Base-by-base conservation (phyloP, 2,329 filamentous ascomycete species). In the Sporothrix inflata region DNA sequence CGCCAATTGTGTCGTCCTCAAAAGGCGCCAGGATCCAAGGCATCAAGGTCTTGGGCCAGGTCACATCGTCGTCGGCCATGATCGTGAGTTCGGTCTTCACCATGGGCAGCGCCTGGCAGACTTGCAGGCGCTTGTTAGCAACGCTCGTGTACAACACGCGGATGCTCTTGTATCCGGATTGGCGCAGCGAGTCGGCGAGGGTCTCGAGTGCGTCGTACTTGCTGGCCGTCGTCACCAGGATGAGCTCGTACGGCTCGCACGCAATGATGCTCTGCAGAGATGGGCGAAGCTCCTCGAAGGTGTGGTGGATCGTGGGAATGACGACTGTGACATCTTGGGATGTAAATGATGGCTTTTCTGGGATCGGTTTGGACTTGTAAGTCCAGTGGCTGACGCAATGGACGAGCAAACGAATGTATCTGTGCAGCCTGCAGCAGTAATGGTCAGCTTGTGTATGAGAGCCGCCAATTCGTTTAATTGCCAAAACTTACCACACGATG, bases 21-120 rank as follows among this genome's bases (percentile, higher is more conserved):
- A 98, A 97, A 0, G 95, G 94, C 4, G 95, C 95, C 74, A 98
- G 85, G 72, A 98, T 92, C 94, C 94, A 98, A 42, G 91, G 92
- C 77, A 97, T 88, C 74, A 97, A 89, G 55, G 92, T 96, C 19
- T 86, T 85, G 3, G 94, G 94, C 92, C 95, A 97, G 77, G 92
- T 94, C 74, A 98, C 95, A 80, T 98, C 95, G 82, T 98, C 95
- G 79, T 98, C 95, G 34, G 94, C 94, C 84, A 98, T 94, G 77
- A 98, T 88, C 49, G 93, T 97, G 79, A 98, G 94, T 69, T 87
- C 84, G 0, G 95, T 98, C 76, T 85, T 86, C 72, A 98, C 94
- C 76, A 93, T 88, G 24, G 94, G 94, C 65, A 98, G 92, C 3
- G 94, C 95, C 79, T 94, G 89, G 81, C 94, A 97, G 79, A 98